Evolutionary conservation across 345 rosid genomes (phyloP).

Genomic region (Corchorus capsularis): DNA sequence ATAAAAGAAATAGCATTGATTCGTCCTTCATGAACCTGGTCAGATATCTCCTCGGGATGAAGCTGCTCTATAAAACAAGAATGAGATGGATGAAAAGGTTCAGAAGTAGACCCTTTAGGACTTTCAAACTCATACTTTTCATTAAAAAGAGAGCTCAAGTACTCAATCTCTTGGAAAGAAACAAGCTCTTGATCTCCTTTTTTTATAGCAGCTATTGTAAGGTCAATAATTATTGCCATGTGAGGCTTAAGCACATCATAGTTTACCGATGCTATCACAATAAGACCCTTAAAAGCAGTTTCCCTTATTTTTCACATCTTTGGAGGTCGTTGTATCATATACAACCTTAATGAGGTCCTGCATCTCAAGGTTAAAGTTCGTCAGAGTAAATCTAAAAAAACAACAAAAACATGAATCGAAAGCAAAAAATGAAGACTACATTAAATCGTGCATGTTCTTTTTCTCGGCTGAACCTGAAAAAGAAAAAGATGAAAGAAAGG

Average conservation of each 20-base stretch:
- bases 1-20: conserved; percentile 83
- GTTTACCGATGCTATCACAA: conserved; percentile 85
- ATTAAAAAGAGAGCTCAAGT: too few relatives aligned
- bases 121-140: conserved; percentile 39
- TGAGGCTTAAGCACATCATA: conserved; percentile 85
- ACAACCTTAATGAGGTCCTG: conserved; percentile 94
- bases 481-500: conserved; percentile 3
- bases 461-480: neutral
- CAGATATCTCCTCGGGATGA: conserved; percentile 89
- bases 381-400: too few relatives aligned
- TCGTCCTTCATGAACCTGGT: conserved; percentile 83
- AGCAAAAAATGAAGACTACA: neutral
- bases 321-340: conserved; percentile 81
- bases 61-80: too few relatives aligned
- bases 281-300: conserved; percentile 95
- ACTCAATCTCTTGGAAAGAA: too few relatives aligned
- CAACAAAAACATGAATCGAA: too few relatives aligned
- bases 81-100: too few relatives aligned
- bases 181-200: too few relatives aligned
- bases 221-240: too few relatives aligned
- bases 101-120: too few relatives aligned
- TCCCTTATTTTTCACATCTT: conserved; percentile 81
- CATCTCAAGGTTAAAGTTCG: conserved; percentile 91
- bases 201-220: too few relatives aligned
- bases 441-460: neutral